These are phyloP conservation scores for Sporothrix sp. DNA, from an alignment of 2,329 filamentous ascomycete genomes.

Conservation along the genomic window DNA sequence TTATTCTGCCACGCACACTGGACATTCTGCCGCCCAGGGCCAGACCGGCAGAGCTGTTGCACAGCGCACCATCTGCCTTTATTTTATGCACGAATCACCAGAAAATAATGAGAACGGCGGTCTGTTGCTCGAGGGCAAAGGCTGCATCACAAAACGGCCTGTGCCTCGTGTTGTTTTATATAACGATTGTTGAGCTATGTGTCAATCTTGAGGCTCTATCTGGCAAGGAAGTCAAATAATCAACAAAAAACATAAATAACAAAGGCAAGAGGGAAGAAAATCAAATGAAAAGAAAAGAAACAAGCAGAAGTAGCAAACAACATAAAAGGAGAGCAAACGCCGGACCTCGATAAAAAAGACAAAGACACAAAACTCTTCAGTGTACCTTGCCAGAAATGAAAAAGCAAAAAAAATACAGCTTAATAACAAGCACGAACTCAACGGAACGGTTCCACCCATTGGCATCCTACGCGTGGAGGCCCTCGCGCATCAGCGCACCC, in stretches of 20 bases:
- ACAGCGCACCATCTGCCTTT: too few species aligned
- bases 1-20: background rate
- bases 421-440: background rate
- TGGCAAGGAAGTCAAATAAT: background rate
- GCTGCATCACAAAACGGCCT: too few species aligned
- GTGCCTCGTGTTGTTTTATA: too few species aligned
- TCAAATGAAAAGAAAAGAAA: background rate
- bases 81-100: too few species aligned
- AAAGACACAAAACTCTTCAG: background rate
- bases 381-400: background rate
- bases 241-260: background rate
- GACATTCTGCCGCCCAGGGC: background rate
- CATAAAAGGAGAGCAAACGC: background rate
- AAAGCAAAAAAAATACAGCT: background rate
- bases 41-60: background rate
- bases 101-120: too few species aligned
- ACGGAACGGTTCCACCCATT: too few species aligned
- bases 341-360: background rate
- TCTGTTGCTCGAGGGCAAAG: too few species aligned
- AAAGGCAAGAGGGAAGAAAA: background rate
- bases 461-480: conserved; percentile 20
- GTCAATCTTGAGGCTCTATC: background rate
- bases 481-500: conserved; percentile 27
- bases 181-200: background rate
- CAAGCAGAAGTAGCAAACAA: background rate